Evolutionary conservation across 345 rosid species (phyloP).

Genomic region (Citrus unshiu): DNA sequence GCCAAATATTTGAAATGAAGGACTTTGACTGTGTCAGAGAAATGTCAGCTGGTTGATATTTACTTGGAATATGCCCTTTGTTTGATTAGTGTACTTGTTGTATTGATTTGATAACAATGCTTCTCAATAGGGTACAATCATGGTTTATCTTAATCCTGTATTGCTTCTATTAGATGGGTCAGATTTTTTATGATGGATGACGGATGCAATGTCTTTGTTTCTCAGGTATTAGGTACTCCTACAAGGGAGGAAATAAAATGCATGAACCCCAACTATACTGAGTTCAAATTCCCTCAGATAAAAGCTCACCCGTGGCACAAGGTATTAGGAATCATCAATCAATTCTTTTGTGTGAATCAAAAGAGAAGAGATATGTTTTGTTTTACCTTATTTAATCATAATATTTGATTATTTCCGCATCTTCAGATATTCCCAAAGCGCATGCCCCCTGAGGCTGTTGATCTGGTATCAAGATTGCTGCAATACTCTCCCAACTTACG

Average conservation of each 20-base stretch:
- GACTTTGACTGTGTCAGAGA: neutral
- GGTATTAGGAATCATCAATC: constrained; percentile 36
- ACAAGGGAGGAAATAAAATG: constrained; percentile 98
- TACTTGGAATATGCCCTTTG: neutral
- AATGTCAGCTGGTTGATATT: neutral
- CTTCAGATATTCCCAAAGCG: constrained; percentile 86
- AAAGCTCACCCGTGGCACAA: constrained; percentile 99
- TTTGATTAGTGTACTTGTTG: neutral
- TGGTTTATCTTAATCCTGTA: neutral
- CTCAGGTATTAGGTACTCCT: constrained; percentile 92
- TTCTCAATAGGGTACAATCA: neutral
- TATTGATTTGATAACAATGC: neutral
- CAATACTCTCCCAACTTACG: constrained; percentile 96
- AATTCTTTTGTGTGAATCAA: neutral
- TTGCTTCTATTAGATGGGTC: neutral
- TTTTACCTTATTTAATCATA: neutral
- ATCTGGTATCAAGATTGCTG: constrained; percentile 89
- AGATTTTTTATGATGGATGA: neutral
- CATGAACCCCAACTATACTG: constrained; percentile 98
- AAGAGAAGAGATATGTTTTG: neutral
- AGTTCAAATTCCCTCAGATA: constrained; percentile 93
- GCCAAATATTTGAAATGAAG: neutral
- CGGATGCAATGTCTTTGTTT: constrained; percentile 1
- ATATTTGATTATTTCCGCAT: constrained; percentile 1
- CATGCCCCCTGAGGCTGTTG: constrained; percentile 98